Evolutionary conservation across 371 early-diverging fungal genomes (phyloP).

Genomic region (Mortierella sp.): DNA sequence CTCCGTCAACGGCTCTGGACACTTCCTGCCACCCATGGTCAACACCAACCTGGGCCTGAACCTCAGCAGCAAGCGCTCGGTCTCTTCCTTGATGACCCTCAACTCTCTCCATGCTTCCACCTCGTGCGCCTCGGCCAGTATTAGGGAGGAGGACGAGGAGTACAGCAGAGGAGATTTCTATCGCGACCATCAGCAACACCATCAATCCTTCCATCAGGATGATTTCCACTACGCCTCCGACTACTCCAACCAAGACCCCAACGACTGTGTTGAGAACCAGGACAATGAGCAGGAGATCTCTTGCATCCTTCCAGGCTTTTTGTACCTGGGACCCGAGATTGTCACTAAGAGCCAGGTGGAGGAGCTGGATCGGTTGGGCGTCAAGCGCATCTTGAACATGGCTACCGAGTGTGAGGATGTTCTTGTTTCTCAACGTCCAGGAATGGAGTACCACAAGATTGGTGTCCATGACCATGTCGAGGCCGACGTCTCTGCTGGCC

Average conservation of each 20-base stretch:
- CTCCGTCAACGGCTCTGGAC: slow-evolving; percentile 29
- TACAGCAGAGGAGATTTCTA: neutral
- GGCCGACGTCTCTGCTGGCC: slow-evolving; percentile 67
- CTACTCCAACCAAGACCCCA: slow-evolving; percentile 44
- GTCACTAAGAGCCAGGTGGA: slow-evolving; percentile 64
- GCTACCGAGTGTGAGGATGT: slow-evolving; percentile 71
- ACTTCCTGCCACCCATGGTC: slow-evolving; percentile 17
- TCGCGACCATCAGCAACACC: neutral
- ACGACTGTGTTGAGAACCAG: slow-evolving; percentile 15
- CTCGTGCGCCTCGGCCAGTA: slow-evolving; percentile 6
- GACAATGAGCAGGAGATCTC: slow-evolving; percentile 68
- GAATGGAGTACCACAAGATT: slow-evolving; percentile 63
- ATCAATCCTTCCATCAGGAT: neutral
- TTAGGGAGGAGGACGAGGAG: slow-evolving; percentile 28
- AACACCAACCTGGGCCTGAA: slow-evolving; percentile 6
- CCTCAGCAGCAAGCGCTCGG: slow-evolving; percentile 30
- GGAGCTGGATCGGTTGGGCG: slow-evolving; percentile 61
- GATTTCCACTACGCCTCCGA: slow-evolving; percentile 11
- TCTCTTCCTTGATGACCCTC: slow-evolving; percentile 31
- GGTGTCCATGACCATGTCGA: slow-evolving; percentile 68
- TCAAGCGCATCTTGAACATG: slow-evolving; percentile 72
- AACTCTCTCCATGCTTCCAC: slow-evolving; percentile 13
- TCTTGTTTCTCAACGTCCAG: slow-evolving; percentile 46
- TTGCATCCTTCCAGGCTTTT: slow-evolving; percentile 70
- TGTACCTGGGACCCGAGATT: slow-evolving; percentile 74